Evolutionary conservation across 1,284 basidiomycete species (phyloP), one percentile per base, ranked within the genome.

Genomic region (Ceratobasidium sp.): DNA sequence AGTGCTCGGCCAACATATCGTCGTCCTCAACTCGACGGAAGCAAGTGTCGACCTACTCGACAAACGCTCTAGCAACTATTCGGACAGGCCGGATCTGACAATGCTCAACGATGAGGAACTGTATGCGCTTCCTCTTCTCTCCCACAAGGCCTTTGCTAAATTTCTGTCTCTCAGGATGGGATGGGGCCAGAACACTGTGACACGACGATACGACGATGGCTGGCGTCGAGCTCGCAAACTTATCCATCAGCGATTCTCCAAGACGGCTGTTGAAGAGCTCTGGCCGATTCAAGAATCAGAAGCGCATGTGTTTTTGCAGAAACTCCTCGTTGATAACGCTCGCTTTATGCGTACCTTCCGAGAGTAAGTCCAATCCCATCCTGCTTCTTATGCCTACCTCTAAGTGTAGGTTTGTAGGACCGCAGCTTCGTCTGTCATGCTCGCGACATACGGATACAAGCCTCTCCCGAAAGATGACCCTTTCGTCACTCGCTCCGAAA

Each of bases 21-120:
- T 76, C 46, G 73, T 75, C 41, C 64, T 76, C 73, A 75, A 75
- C 62, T 62, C 74, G 26, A 49, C 62, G 26, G 64, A 75, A 57
- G 57, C 73, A 14, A 54, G 71, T 6, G 57, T 46, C 7, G 75
- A 76, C 54, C 59, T 76, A 1, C 58, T 76, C 26, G 73, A 75
- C 3, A 75, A 75, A 46, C 59, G 73, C 43, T 73, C 71, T 1
- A 9, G 32, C 26, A 73, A 62, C 30, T 75, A 75, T 43, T 74
- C 74, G 1, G 72, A 73, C 35, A 30, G 74, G 21, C 74, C 74
- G 26, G 58, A 70, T 3, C 43, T 75, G 28, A 28, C 62, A 2
- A 75, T 73, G 71, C 18, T 70, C n/a, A 70, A 21, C 43, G 67
- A 70, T 41, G 67, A 70, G 43, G 30, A 23, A 8, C 30, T 70